Conservation (phyloP, 2,329 filamentous ascomycete species). For the Aspergillus persii region DNA sequence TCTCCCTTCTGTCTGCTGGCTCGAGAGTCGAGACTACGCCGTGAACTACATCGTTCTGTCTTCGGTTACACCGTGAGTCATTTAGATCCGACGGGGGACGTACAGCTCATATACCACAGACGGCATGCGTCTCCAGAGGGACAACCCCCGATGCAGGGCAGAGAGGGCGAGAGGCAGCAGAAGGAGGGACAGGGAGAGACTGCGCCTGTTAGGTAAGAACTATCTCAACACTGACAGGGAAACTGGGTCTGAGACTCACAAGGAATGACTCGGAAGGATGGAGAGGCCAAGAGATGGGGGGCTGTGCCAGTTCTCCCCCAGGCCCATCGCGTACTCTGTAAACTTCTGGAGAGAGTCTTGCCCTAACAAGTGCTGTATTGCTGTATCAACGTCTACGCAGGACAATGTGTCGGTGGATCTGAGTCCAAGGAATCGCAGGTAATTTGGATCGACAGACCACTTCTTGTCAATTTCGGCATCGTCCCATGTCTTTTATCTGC, state of each 20-base stretch:
- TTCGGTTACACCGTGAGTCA: not conserved
- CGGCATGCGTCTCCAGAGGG: not conserved
- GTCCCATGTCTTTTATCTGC: not conserved
- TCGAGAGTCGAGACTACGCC: not conserved
- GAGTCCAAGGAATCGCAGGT: not conserved
- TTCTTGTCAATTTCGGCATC: not conserved
- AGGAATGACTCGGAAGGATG: not conserved
- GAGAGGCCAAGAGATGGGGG: not conserved
- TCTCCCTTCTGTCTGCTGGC: not conserved
- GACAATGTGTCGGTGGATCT: not conserved
- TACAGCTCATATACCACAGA: conserved; percentile 4
- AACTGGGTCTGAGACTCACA: not conserved
- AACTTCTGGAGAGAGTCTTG: not conserved
- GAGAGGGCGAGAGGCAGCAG: not conserved
- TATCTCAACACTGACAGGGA: not conserved
- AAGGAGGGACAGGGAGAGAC: not conserved
- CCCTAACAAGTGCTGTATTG: not conserved
- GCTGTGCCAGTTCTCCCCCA: not conserved
- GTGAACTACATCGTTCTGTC: not conserved
- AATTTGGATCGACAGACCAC: no score
- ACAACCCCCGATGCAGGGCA: not conserved
- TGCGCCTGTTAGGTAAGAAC: not conserved
- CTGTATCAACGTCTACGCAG: not conserved
- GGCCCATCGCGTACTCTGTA: not conserved
- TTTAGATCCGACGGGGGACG: not conserved